These are phyloP conservation scores for Boletus vinaceobasis DNA, from an alignment of 768 basidiomycete genomes.

Conservation along the genomic window DNA sequence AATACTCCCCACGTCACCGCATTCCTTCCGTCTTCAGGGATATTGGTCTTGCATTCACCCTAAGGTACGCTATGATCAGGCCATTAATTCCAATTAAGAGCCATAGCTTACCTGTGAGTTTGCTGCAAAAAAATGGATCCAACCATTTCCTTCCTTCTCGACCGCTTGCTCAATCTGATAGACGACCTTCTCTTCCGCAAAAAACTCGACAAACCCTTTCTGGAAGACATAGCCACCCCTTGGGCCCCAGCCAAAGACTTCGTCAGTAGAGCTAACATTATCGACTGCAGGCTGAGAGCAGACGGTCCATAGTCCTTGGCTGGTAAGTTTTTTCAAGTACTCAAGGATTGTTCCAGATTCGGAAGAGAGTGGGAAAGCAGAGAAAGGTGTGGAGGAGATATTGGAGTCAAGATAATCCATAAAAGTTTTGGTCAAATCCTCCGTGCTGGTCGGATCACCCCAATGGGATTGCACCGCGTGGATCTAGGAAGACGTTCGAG, in stretches of 20 bases:
- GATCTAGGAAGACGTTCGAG: conserved; percentile 39
- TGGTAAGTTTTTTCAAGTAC: conserved; percentile 73
- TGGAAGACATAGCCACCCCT: conserved; percentile 92
- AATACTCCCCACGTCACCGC: conserved; percentile 99
- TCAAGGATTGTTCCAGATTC: conserved; percentile 82
- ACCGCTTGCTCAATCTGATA: conserved; percentile 58
- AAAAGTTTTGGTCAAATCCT: conserved; percentile 79
- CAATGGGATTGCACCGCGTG: conserved; percentile 64
- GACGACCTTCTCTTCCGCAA: conserved; percentile 62
- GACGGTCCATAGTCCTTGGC: conserved; percentile 90
- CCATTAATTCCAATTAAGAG: not conserved
- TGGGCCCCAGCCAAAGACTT: conserved; percentile 91
- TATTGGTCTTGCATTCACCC: conserved; percentile 81
- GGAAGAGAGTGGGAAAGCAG: conserved; percentile 69
- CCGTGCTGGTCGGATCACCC: conserved; percentile 58
- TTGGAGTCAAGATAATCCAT: conserved; percentile 72
- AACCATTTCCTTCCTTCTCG: conserved; percentile 50
- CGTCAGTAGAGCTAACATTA: conserved; percentile 68
- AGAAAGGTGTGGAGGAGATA: conserved; percentile 83
- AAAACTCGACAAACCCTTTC: conserved; percentile 97
- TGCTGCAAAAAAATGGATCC: conserved; percentile 85
- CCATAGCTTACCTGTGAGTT: conserved; percentile 57
- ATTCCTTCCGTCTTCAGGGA: conserved; percentile 75
- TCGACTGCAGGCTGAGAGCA: conserved; percentile 95
- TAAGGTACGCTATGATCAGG: conserved; percentile 22